Conservation (phyloP, 2,329 filamentous ascomycete genomes). For the Microascus cirrosus region DNA sequence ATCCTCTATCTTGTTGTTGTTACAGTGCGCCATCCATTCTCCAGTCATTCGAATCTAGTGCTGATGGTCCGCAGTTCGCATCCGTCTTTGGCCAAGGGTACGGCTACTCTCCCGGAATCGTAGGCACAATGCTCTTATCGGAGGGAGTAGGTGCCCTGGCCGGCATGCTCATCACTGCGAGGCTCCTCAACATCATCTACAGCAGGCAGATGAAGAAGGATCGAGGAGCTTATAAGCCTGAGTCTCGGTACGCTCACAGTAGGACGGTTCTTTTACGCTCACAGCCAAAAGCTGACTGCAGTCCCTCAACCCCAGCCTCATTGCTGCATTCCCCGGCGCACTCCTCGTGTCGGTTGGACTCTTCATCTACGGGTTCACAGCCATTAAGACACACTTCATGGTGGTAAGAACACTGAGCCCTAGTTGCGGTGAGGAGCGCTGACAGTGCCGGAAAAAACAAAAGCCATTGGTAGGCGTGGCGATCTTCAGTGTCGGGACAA, state of each 20-base stretch:
- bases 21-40: not conserved
- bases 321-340: slow-evolving; percentile 1
- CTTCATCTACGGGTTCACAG: slow-evolving; percentile 5
- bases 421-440: not conserved
- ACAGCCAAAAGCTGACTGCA: not conserved
- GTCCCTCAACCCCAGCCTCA: not conserved
- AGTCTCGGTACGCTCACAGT: too few species aligned
- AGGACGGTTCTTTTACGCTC: too few species aligned
- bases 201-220: not conserved
- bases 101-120: slow-evolving; percentile 1
- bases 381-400: slow-evolving; percentile 4
- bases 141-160: slow-evolving; percentile 3
- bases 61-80: not conserved
- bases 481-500: slow-evolving; percentile 1
- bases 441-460: not conserved
- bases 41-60: not conserved
- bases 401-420: not conserved
- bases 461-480: slow-evolving; percentile 3
- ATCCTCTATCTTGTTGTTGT: slow-evolving; percentile 4
- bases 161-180: not conserved
- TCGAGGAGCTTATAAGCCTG: not conserved
- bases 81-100: not conserved
- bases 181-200: not conserved
- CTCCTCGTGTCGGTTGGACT: slow-evolving; percentile 2
- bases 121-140: not conserved